These are phyloP conservation scores for Phaeoacremonium minimum DNA, from an alignment of 2,329 filamentous ascomycete species.

Conservation along the genomic window DNA sequence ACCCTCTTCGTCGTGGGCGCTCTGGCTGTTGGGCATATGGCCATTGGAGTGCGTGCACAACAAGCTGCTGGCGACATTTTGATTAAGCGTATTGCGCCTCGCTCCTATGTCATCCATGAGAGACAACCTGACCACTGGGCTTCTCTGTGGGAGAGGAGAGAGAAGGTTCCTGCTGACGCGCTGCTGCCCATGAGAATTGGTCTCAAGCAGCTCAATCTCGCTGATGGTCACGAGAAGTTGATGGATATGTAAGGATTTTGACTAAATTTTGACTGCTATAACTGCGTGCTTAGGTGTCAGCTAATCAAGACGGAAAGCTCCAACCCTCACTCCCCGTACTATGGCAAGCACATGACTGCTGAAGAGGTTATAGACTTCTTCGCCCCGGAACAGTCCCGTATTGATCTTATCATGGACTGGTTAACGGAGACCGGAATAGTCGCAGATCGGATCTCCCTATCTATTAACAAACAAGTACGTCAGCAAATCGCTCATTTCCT, in stretches of 20 bases:
- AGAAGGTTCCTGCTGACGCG: slow-evolving; percentile 13
- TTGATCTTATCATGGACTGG: too few species aligned
- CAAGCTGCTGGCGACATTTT: too few species aligned
- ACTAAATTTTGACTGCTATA: background rate
- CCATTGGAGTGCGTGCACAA: too few species aligned
- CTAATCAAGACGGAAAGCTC: slow-evolving; percentile 19
- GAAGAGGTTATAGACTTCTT: slow-evolving; percentile 32
- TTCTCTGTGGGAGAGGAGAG: slow-evolving; percentile 18
- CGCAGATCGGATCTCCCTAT: slow-evolving; percentile 28
- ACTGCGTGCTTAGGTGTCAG: background rate
- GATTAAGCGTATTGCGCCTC: too few species aligned
- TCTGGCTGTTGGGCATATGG: too few species aligned
- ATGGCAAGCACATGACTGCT: slow-evolving; percentile 32
- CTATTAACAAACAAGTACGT: slow-evolving; percentile 20
- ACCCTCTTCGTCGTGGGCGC: too few species aligned
- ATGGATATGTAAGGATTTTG: slow-evolving; percentile 24
- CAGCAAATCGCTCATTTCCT: slow-evolving; percentile 26
- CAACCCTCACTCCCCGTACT: slow-evolving; percentile 27
- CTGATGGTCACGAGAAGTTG: slow-evolving; percentile 21
- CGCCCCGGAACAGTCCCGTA: slow-evolving; percentile 24
- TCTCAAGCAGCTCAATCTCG: slow-evolving; percentile 23
- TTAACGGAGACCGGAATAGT: too few species aligned
- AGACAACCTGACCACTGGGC: slow-evolving; percentile 17
- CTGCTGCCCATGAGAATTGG: slow-evolving; percentile 27
- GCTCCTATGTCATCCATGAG: slow-evolving; percentile 22